Evolutionary conservation across 2,329 filamentous ascomycete species (phyloP).

Genomic region (Fonsecaea monophora): DNA sequence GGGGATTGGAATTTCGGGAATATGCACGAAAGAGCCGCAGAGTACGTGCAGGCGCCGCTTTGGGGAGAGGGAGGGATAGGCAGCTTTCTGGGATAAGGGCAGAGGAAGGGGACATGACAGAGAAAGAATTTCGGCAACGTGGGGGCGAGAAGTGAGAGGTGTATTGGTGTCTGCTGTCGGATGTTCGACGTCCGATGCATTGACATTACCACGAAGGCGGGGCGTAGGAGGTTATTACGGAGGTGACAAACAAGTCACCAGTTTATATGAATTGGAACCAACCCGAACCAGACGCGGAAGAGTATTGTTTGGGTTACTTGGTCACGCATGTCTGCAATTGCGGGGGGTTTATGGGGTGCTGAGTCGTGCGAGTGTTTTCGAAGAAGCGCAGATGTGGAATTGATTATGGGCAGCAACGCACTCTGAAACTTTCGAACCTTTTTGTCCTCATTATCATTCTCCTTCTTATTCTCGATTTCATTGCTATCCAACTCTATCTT

Average conservation of each 20-base stretch:
- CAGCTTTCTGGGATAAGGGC: constrained; percentile 7
- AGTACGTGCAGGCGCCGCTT: constrained; percentile 57
- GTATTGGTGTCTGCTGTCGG: too few relatives aligned
- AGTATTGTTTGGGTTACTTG: background rate
- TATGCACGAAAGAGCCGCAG: constrained; percentile 54
- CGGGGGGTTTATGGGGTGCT: background rate
- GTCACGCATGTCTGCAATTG: background rate
- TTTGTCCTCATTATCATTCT: background rate
- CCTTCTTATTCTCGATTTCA: background rate
- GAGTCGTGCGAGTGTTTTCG: background rate
- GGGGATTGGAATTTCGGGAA: constrained; percentile 56
- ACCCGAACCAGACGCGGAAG: background rate
- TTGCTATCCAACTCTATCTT: background rate
- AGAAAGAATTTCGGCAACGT: background rate
- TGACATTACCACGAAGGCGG: background rate
- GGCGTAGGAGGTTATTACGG: background rate
- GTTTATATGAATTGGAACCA: background rate
- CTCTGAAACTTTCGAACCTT: background rate
- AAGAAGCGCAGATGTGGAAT: background rate
- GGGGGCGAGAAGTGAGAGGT: too few relatives aligned
- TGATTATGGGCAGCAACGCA: background rate
- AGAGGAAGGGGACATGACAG: background rate
- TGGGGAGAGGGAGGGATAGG: constrained; percentile 43
- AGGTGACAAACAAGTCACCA: background rate
- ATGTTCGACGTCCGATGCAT: too few relatives aligned